These are phyloP conservation scores for Fusarium poae DNA, from an alignment of 2,329 filamentous ascomycete species.

Conservation along the genomic window DNA sequence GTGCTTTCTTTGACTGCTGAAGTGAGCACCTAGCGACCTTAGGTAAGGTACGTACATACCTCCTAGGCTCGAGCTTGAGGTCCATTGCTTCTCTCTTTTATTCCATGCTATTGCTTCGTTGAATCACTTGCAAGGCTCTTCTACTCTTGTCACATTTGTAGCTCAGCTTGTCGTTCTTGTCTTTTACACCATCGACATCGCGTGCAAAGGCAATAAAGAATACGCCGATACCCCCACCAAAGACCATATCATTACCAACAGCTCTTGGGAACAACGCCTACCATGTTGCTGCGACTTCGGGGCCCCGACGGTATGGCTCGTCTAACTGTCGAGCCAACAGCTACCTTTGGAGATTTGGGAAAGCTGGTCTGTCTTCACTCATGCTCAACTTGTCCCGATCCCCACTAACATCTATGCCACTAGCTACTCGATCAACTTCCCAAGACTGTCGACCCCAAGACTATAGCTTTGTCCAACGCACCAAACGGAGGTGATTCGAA, in stretches of 20 bases:
- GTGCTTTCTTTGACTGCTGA: constrained; percentile 22
- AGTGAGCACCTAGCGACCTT: constrained; percentile 11
- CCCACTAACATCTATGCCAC: constrained; percentile 31
- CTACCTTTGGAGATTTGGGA: constrained; percentile 76
- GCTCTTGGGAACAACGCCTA: constrained; percentile 38
- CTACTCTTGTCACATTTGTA: constrained; percentile 2
- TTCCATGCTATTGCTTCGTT: constrained; percentile 35
- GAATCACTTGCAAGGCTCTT: constrained; percentile 28
- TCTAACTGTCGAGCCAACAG: constrained; percentile 79
- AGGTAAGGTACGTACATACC: constrained; percentile 30
- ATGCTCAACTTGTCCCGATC: background rate
- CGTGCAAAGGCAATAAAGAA: constrained; percentile 6
- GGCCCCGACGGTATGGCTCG: constrained; percentile 95
- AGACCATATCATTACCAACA: constrained; percentile 15
- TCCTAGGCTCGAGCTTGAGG: constrained; percentile 3
- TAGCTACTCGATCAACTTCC: constrained; percentile 72
- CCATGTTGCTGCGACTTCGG: constrained; percentile 87
- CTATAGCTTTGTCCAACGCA: constrained; percentile 72
- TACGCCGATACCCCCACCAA: constrained; percentile 33
- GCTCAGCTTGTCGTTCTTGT: background rate
- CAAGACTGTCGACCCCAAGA: constrained; percentile 69
- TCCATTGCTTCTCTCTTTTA: constrained; percentile 14
- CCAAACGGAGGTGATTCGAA: constrained; percentile 71
- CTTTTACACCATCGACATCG: background rate
- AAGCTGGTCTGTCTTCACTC: constrained; percentile 59